phyloP scores from a whole-genome alignment of 345 rosid species.

The Ceriops tagal region DNA sequence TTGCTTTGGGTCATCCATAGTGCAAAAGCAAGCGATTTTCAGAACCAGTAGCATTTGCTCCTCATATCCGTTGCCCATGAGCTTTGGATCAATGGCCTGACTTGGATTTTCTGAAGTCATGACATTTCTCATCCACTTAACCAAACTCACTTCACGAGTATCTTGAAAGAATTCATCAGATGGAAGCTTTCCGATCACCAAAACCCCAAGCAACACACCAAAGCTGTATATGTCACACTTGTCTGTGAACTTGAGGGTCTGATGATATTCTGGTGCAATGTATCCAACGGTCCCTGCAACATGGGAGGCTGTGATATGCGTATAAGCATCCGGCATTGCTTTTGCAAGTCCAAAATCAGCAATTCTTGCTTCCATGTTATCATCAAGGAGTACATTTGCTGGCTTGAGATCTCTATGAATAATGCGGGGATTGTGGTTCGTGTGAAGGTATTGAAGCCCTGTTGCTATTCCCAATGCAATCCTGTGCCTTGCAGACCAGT shows the following conservation, averaged over 20 bases:
- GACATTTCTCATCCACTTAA: conserved; percentile 74
- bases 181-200: conserved; percentile 81
- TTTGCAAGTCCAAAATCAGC: conserved; percentile 89
- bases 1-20: conserved; percentile 69
- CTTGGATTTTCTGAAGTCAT: conserved; percentile 61
- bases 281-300: conserved; percentile 89
- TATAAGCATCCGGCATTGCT: conserved; percentile 63
- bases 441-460: conserved; percentile 88
- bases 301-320: conserved; percentile 59
- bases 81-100: conserved; percentile 56
- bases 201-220: conserved; percentile 69
- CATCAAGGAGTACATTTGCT: conserved; percentile 79
- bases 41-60: conserved; percentile 79
- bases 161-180: conserved; percentile 79
- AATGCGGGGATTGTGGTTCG: conserved; percentile 55
- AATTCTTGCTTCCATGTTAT: conserved; percentile 87
- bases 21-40: conserved; percentile 82
- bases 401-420: conserved; percentile 93
- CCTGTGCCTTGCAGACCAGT: conserved; percentile 66
- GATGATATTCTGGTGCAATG: conserved; percentile 86
- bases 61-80: conserved; percentile 56
- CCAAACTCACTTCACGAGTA: conserved; percentile 60
- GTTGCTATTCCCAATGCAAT: conserved; percentile 76
- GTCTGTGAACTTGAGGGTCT: conserved; percentile 80
- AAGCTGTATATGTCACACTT: conserved; percentile 85